Conservation (phyloP, 495 filamentous ascomycete species). For the Mycothermus thermophilus region DNA sequence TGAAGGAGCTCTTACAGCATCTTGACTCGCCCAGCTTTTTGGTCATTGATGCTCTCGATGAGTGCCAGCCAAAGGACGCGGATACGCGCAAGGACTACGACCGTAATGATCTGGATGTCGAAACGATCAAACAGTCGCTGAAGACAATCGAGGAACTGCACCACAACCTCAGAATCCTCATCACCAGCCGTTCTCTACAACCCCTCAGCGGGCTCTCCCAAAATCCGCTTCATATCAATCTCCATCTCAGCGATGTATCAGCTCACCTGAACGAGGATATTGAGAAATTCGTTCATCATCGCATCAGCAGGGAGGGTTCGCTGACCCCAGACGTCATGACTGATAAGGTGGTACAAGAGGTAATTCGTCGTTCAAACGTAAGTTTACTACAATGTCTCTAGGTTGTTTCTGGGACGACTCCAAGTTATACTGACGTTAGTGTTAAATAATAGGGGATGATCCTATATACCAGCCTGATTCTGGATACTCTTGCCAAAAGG, state of each 20-base stretch:
- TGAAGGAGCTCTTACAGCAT: not conserved
- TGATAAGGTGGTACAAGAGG: not conserved
- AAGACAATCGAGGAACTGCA: not conserved
- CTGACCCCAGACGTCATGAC: not conserved
- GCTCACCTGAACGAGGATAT: not conserved
- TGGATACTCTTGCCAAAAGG: not conserved
- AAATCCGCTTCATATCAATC: not conserved
- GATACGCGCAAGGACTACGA: not conserved
- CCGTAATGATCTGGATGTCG: not conserved
- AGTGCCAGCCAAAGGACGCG: not conserved
- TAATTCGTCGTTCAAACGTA: not conserved
- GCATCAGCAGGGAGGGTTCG: not conserved
- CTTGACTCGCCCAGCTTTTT: not conserved
- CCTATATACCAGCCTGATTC: not conserved
- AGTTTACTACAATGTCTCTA: not conserved
- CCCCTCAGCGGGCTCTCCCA: not conserved
- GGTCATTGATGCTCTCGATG: not conserved
- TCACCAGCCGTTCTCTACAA: not conserved
- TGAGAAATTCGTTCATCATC: not conserved
- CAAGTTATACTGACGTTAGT: not conserved
- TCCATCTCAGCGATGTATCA: not conserved
- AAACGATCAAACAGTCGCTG: not conserved
- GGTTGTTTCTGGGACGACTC: not conserved
- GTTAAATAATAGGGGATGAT: not conserved
- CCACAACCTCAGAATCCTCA: not conserved